These are phyloP conservation scores for Malbranchea zuffiana DNA, from an alignment of 2,329 filamentous ascomycete species.

Conservation along the genomic window DNA sequence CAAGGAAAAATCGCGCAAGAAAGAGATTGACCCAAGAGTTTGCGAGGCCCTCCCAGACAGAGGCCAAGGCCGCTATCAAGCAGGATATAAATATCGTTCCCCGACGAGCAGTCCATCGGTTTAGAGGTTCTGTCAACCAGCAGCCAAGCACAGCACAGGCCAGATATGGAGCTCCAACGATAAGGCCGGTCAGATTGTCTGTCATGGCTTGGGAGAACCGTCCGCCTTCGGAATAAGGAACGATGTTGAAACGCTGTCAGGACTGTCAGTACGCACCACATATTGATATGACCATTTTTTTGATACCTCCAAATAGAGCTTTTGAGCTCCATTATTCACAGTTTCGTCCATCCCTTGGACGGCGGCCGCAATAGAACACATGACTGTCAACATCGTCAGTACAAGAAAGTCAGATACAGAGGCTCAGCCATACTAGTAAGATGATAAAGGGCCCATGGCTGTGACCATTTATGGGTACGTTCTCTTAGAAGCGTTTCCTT, in stretches of 20 bases:
- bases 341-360: constrained; percentile 45
- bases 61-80: constrained; percentile 32
- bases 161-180: constrained; percentile 38
- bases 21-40: constrained; percentile 36
- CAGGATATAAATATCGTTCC: constrained; percentile 37
- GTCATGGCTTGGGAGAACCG: constrained; percentile 20
- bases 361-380: constrained; percentile 44
- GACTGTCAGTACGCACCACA: not conserved
- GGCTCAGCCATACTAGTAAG: constrained; percentile 23
- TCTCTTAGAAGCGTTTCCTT: constrained; percentile 35
- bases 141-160: constrained; percentile 37
- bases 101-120: constrained; percentile 36
- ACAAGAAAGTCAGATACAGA: constrained; percentile 1
- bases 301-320: constrained; percentile 25
- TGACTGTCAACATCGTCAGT: constrained; percentile 21
- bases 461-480: constrained; percentile 40
- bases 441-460: constrained; percentile 41
- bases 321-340: constrained; percentile 38
- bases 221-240: constrained; percentile 9
- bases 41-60: constrained; percentile 34
- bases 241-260: constrained; percentile 10
- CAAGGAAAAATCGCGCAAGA: constrained; percentile 33
- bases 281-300: not conserved
- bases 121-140: constrained; percentile 41
- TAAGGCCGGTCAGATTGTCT: constrained; percentile 32